Conservation (phyloP, 257 asterid genomes). For the Nicotiana otophora region DNA sequence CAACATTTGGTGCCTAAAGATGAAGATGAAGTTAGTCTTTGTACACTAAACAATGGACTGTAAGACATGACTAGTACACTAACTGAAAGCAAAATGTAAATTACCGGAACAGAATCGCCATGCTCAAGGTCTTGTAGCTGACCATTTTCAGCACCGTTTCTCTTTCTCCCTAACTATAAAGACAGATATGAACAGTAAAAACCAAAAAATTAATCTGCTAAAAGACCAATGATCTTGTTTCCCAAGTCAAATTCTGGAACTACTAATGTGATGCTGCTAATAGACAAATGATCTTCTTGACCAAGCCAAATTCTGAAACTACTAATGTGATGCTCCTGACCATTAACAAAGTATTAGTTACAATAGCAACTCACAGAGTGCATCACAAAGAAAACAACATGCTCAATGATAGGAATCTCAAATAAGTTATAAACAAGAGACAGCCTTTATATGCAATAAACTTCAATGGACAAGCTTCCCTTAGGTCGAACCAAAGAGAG, state of each 20-base stretch:
- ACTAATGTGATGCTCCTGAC: neutral
- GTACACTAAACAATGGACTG: neutral
- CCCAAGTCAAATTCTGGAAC: neutral
- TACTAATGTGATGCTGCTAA: neutral
- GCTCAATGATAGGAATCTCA: neutral
- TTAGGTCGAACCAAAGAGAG: neutral
- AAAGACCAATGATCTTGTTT: neutral
- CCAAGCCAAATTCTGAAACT: neutral
- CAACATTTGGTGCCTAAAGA: constrained; percentile 70
- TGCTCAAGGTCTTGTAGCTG: constrained; percentile 63
- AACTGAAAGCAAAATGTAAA: neutral
- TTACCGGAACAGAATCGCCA: constrained; percentile 68
- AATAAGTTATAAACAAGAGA: neutral
- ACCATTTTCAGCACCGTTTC: constrained; percentile 34
- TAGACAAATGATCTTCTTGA: neutral
- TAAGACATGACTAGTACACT: neutral
- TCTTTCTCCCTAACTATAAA: constrained; percentile 47
- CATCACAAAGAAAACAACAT: neutral
- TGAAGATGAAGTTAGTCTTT: constrained; percentile 20
- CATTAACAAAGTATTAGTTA: neutral
- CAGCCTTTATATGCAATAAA: neutral
- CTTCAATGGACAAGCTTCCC: neutral
- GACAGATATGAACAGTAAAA: neutral
- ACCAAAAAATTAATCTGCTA: neutral
- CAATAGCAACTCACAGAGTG: neutral